phyloP scores from a whole-genome alignment of 106 monocot species.

The Acanthochlamys bracteata region DNA sequence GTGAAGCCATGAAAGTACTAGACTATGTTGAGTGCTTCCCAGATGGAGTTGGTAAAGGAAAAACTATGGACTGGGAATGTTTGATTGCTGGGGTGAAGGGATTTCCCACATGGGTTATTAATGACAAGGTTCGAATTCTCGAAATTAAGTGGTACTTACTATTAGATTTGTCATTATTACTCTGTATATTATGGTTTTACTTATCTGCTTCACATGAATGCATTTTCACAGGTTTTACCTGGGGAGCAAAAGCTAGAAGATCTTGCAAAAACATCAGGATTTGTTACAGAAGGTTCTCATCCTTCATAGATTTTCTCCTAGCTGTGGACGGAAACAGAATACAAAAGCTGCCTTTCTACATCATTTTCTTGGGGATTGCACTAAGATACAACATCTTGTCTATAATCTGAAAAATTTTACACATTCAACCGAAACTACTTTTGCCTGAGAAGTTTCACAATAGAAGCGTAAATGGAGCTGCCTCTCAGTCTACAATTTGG shows the following conservation, averaged over 20 bases:
- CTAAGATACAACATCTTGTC: too few species aligned
- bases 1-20: conserved; percentile 53
- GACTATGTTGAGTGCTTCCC: conserved; percentile 79
- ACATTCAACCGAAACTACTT: too few species aligned
- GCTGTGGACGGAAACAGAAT: neutral
- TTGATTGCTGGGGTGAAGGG: conserved; percentile 38
- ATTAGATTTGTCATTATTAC: too few species aligned
- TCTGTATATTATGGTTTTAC: too few species aligned
- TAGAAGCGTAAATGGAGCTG: too few species aligned
- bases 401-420: too few species aligned
- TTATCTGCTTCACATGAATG: too few species aligned
- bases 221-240: conserved; percentile 45
- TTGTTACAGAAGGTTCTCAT: conserved; percentile 18
- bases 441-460: too few species aligned
- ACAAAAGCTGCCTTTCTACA: neutral
- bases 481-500: too few species aligned
- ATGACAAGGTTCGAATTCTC: conserved; percentile 31
- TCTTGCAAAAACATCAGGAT: conserved; percentile 70
- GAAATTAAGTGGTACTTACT: too few species aligned
- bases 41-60: conserved; percentile 68
- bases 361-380: neutral
- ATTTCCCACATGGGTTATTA: conserved; percentile 72
- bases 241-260: conserved; percentile 60
- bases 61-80: conserved; percentile 46
- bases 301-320: conserved; percentile 9